Base-by-base conservation (phyloP, 108 stramenopile species). In the Tribonema minus region DNA sequence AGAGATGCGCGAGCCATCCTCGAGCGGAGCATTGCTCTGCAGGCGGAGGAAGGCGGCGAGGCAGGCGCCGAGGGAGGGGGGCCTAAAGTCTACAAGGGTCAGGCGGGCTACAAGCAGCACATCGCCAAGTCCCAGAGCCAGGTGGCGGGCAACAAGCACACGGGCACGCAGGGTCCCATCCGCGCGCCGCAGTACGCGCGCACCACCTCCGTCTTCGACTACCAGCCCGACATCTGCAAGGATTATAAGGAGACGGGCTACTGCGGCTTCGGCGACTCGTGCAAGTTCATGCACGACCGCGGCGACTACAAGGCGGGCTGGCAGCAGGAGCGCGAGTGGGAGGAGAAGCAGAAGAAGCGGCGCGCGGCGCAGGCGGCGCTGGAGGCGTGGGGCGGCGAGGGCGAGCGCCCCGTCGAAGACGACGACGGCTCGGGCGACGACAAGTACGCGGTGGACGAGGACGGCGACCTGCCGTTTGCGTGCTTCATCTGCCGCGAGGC, bases 201-300 rank as follows among this genome's bases (percentile, higher is more conserved):
- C 6, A 90, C 91, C 63, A 98, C 93, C 15, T 90, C 86, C 40
- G 88, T 92, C 29, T 95, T 97, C 78, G 98, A 99, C 75, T 97
- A 97, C 79, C 94, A 97, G 83, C 96, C 96, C 0, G 96, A 96
- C 77, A 92, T 99, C 68, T 99, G 98, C 87, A 99, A 99, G 78
- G 98, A 99, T 67, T 99, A 96, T 86, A 96, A 96, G 64, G 95
- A 97, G 41, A 99, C 98, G 1, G 98, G 98, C 40, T 99, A 95
- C 85, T 99, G 98, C 74, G 98, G 98, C 15, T 99, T 92, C 81
- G 98, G 98, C 0, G 98, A 99, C 77, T 92, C 90, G 7, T 99
- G 98, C 64, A 97, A 95, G 68, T 99, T 95, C 85, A 70, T 99
- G 39, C 98, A 99, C 85, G 96, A 97, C 81, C 86, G 98, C 29